phyloP scores from a whole-genome alignment of 2,329 filamentous ascomycete species.

The Chlorencoelia australis region DNA sequence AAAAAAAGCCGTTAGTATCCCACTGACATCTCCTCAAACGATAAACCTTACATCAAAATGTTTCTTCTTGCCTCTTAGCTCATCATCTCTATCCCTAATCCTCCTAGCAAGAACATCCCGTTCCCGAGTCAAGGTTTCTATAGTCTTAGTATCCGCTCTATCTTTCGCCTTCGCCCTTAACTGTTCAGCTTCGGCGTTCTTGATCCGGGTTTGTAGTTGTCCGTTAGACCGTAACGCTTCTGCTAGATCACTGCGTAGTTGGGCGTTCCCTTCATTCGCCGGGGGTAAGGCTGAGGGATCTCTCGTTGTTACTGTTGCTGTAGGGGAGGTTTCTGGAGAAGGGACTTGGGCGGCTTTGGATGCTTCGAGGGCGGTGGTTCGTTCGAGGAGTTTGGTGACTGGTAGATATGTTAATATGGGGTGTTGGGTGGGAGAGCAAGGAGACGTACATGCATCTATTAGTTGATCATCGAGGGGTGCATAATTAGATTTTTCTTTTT shows the following conservation, averaged over 20 bases:
- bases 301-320: conserved; percentile 13
- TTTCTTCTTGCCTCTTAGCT: conserved; percentile 74
- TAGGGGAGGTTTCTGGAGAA: conserved; percentile 21
- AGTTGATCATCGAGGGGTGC: conserved; percentile 51
- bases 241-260: conserved; percentile 60
- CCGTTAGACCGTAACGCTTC: conserved; percentile 67
- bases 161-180: conserved; percentile 49
- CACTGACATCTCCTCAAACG: too few species aligned
- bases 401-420: conserved; percentile 8
- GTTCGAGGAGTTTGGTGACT: conserved; percentile 60
- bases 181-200: conserved; percentile 53
- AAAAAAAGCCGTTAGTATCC: too few species aligned
- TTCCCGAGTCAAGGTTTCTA: conserved; percentile 54
- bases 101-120: conserved; percentile 51
- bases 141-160: conserved; percentile 47
- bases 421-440: conserved; percentile 1
- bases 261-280: conserved; percentile 29
- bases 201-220: conserved; percentile 54
- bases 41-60: conserved; percentile 66
- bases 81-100: conserved; percentile 73
- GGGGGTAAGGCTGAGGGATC: conserved; percentile 22
- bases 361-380: conserved; percentile 52
- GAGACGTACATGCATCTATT: conserved; percentile 64
- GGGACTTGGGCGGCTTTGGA: conserved; percentile 36
- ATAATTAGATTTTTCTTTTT: conserved; percentile 53